These are phyloP conservation scores for Aaosphaeria pasadenensis DNA, from an alignment of 2,329 filamentous ascomycete species.

Conservation along the genomic window DNA sequence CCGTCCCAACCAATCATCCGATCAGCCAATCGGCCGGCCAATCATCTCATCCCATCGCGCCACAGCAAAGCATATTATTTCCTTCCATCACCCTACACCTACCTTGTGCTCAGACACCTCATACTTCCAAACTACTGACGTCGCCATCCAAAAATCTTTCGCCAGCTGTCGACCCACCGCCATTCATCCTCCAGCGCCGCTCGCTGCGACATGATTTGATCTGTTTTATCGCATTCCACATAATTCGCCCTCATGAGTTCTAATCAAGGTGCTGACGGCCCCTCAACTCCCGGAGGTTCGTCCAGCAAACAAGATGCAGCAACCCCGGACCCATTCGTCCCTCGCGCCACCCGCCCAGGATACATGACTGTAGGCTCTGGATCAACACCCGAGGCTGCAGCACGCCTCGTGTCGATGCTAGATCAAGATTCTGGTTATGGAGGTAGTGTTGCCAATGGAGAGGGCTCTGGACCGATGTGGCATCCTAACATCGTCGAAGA, in stretches of 20 bases:
- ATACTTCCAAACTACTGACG: too few species aligned
- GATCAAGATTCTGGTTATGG: conserved; percentile 92
- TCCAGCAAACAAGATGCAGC: conserved; percentile 22
- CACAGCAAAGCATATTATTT: too few species aligned
- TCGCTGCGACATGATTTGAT: conserved; percentile 28
- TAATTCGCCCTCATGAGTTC: conserved; percentile 2
- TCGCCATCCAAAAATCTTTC: background rate
- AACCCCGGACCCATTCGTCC: conserved; percentile 19
- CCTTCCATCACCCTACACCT: too few species aligned
- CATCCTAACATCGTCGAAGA: conserved; percentile 57
- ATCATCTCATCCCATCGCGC: too few species aligned
- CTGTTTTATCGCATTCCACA: conserved; percentile 12
- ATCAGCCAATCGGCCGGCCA: too few species aligned
- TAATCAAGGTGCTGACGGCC: conserved; percentile 13
- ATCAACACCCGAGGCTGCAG: conserved; percentile 75
- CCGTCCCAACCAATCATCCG: too few species aligned
- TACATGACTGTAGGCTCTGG: conserved; percentile 90
- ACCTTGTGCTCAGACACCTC: too few species aligned
- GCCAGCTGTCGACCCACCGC: conserved; percentile 8
- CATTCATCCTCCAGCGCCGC: conserved; percentile 1
- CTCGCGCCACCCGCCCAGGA: conserved; percentile 48
- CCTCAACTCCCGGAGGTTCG: conserved; percentile 23
- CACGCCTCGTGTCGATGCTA: conserved; percentile 74
- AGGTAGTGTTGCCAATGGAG: conserved; percentile 67
- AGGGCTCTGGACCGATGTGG: conserved; percentile 54